Evolutionary conservation across 78 protist genomes (phyloP).

Genomic region (Bodo saltans): DNA sequence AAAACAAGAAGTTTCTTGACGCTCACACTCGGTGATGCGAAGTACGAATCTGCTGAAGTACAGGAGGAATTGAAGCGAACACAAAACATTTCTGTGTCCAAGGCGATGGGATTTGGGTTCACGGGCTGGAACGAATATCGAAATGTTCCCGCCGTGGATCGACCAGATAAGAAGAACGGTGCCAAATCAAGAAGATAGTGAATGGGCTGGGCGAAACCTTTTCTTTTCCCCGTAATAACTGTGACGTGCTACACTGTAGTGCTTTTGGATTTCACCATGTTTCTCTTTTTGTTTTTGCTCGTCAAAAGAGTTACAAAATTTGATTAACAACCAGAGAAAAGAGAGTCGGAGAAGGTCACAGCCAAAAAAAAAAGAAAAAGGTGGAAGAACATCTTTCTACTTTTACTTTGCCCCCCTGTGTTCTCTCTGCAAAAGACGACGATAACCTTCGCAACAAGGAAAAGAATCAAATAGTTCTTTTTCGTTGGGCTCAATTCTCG

Average conservation of each 20-base stretch:
- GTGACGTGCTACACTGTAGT: neutral
- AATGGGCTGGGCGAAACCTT: no score
- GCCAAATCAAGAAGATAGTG: neutral
- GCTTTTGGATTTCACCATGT: neutral
- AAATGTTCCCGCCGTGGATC: neutral
- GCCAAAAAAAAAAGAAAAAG: constrained; percentile 7
- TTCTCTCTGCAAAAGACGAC: no score
- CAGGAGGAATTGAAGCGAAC: neutral
- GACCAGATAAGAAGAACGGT: neutral
- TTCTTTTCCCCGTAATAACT: neutral
- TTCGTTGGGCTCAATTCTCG: no score
- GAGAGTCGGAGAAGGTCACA: neutral
- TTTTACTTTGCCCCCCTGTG: neutral
- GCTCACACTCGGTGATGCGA: neutral
- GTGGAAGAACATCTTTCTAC: neutral
- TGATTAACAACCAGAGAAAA: neutral
- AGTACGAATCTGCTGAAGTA: neutral
- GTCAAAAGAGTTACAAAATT: neutral
- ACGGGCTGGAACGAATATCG: no score
- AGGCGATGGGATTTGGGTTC: neutral
- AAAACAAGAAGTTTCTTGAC: neutral
- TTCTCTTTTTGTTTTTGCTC: neutral
- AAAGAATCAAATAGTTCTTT: no score
- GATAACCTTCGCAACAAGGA: no score
- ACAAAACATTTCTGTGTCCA: neutral